phyloP scores from a whole-genome alignment of 176 grass and related monocot genomes.

The Oryza meridionalis region DNA sequence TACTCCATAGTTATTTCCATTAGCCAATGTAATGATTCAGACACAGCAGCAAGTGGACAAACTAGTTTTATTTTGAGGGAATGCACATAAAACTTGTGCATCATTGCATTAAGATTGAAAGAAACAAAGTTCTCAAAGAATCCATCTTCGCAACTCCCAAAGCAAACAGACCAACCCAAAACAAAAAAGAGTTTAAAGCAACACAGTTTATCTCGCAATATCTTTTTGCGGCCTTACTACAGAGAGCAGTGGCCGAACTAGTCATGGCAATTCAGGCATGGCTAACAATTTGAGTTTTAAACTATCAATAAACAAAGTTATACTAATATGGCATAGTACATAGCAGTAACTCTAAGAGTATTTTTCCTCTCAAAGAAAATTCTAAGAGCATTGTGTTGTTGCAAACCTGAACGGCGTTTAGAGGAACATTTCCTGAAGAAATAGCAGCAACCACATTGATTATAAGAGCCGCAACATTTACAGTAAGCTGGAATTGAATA shows the following conservation, averaged over 20 bases:
- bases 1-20: conserved; percentile 1
- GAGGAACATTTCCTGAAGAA: conserved; percentile 90
- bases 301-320: conserved; percentile 12
- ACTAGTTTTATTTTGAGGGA: not conserved
- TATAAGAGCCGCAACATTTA: conserved; percentile 93
- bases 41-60: not conserved
- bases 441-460: conserved; percentile 96
- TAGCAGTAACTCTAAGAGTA: not conserved
- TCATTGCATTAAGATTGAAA: not conserved
- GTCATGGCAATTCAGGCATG: conserved; percentile 7
- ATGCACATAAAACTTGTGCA: not conserved
- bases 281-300: conserved; percentile 6
- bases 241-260: not conserved
- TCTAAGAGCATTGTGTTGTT: conserved; percentile 15
- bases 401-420: conserved; percentile 97
- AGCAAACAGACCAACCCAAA: not conserved
- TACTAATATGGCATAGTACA: not conserved
- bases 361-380: no score
- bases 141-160: not conserved
- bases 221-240: no score
- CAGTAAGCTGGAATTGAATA: conserved; percentile 98
- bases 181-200: not conserved
- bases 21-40: conserved; percentile 17
- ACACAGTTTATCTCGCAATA: no score
- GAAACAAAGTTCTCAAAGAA: not conserved